Percentiles rank a stretch among this genome's conserved stretches.
These are phyloP conservation scores for Vanilla planifolia DNA, from an alignment of 106 monocot genomes.

Conservation along the genomic window DNA sequence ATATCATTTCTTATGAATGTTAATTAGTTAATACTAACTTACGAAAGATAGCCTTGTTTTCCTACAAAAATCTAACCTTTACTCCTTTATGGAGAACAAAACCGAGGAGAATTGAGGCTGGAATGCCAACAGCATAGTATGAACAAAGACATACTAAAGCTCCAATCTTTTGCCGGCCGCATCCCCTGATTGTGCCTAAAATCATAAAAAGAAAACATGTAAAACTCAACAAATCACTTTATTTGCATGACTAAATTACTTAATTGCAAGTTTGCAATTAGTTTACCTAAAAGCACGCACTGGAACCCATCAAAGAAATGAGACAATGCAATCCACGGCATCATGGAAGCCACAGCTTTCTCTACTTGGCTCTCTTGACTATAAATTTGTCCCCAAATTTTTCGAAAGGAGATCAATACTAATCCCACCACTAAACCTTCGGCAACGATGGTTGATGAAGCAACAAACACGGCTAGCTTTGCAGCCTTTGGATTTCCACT, in stretches of 20 bases:
- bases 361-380: conserved; percentile 32
- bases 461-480: conserved; percentile 13
- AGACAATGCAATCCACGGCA: conserved; percentile 26
- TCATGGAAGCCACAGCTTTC: conserved; percentile 21
- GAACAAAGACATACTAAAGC: conserved; percentile 41
- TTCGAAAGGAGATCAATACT: conserved; percentile 8
- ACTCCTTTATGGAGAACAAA: conserved; percentile 34
- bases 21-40: background rate
- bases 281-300: conserved; percentile 30
- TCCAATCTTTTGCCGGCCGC: conserved; percentile 41
- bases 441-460: background rate
- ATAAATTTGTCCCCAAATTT: conserved; percentile 28
- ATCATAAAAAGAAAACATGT: background rate
- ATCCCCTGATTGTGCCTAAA: conserved; percentile 41
- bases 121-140: conserved; percentile 50
- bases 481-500: conserved; percentile 20
- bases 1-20: background rate
- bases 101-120: conserved; percentile 33
- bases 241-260: background rate
- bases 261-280: too few relatives aligned
- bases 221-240: background rate
- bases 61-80: too few relatives aligned
- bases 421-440: conserved; percentile 12
- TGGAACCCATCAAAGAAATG: conserved; percentile 22
- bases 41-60: background rate